A percentile compares a stretch with the other conserved stretches of the same genome.
Conservation (phyloP, 495 filamentous ascomycete genomes). For the Extremus antarcticus region DNA sequence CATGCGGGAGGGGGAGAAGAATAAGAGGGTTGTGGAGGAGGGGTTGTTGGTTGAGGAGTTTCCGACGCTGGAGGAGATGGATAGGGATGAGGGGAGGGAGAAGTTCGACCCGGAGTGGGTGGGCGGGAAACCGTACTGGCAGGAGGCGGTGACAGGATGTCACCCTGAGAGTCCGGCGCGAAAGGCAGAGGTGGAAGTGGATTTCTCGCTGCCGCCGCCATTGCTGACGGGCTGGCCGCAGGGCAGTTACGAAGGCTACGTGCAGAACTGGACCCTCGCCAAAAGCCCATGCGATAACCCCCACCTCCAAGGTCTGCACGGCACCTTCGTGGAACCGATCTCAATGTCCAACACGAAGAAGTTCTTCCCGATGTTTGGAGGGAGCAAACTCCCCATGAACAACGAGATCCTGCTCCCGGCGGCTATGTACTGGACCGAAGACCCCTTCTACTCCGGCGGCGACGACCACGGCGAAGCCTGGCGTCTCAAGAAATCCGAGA, state of each 20-base stretch:
- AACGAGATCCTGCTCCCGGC: conserved; percentile 74
- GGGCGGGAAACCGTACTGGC: conserved; percentile 25
- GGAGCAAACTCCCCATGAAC: conserved; percentile 65
- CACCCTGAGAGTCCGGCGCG: conserved; percentile 23
- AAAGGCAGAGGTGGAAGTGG: conserved; percentile 17
- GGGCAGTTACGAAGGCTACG: conserved; percentile 26
- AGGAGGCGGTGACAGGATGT: conserved; percentile 24
- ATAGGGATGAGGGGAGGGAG: not conserved
- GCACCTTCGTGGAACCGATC: conserved; percentile 58
- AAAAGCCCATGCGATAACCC: conserved; percentile 25
- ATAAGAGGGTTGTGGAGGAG: conserved; percentile 8
- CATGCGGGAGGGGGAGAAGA: conserved; percentile 17
- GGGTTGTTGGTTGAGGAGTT: conserved; percentile 8
- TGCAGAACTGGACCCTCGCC: conserved; percentile 29
- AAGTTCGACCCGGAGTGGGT: conserved; percentile 20
- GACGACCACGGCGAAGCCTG: conserved; percentile 40
- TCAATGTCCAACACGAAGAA: conserved; percentile 42
- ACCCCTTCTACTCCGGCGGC: conserved; percentile 56
- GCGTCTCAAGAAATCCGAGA: conserved; percentile 42
- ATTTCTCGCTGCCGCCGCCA: conserved; percentile 21
- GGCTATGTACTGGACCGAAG: conserved; percentile 63
- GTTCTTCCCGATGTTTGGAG: conserved; percentile 63
- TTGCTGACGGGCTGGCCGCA: conserved; percentile 16
- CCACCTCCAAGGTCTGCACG: conserved; percentile 44
- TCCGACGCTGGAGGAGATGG: conserved; percentile 10